phyloP scores from a whole-genome alignment of 768 basidiomycete genomes.

The Boletellus emodensis region DNA sequence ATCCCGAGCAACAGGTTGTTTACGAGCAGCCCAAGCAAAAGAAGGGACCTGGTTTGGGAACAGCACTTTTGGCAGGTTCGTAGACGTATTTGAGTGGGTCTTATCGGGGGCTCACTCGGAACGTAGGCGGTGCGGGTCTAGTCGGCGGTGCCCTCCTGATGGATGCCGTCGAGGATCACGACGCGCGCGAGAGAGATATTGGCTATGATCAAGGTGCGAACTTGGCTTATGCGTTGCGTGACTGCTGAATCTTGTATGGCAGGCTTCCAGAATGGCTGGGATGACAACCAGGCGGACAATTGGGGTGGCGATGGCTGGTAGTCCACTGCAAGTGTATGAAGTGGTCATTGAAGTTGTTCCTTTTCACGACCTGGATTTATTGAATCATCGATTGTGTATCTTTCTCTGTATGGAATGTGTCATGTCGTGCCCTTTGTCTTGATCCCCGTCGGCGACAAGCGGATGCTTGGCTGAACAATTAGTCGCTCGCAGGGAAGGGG shows the following conservation, averaged over 20 bases:
- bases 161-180: constrained; percentile 45
- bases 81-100: not conserved
- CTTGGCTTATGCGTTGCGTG: constrained; percentile 1
- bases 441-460: not conserved
- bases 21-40: constrained; percentile 37
- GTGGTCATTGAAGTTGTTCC: not conserved
- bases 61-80: constrained; percentile 44
- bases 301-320: constrained; percentile 10
- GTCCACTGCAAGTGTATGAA: not conserved
- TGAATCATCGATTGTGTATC: constrained; percentile 2
- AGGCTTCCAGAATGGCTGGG: constrained; percentile 32
- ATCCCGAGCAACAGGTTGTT: constrained; percentile 29
- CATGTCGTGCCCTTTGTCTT: not conserved
- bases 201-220: constrained; percentile 36
- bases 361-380: constrained; percentile 18
- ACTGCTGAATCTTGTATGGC: constrained; percentile 5
- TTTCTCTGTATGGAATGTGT: not conserved
- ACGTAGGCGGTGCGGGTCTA: constrained; percentile 57
- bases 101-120: constrained; percentile 1
- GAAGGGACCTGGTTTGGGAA: constrained; percentile 46
- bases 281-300: constrained; percentile 2
- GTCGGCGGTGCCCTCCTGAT: constrained; percentile 57
- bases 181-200: constrained; percentile 30
- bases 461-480: no score
- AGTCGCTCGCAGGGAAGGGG: no score